A percentile compares a stretch with the other conserved stretches of the same genome.
Evolutionary conservation across 2,329 filamentous ascomycete genomes (phyloP).

Genomic region (Colletotrichum musae): DNA sequence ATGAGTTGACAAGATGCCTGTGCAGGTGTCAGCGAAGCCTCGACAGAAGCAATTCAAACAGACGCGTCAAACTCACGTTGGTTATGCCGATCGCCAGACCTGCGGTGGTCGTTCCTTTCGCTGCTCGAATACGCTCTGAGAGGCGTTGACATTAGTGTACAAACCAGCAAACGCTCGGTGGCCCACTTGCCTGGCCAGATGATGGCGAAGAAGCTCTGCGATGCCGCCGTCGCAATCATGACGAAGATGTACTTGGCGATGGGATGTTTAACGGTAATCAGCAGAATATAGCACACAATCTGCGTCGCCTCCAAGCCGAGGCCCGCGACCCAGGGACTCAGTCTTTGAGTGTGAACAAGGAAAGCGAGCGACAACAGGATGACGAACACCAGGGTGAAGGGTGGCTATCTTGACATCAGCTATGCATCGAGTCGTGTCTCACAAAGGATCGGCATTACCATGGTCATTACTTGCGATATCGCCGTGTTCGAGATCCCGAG

Average conservation of each 20-base stretch:
- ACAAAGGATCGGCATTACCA: conserved; percentile 25
- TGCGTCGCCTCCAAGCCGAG: conserved; percentile 50
- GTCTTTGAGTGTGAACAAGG: conserved; percentile 42
- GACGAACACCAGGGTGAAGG: conserved; percentile 45
- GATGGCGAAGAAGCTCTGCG: conserved; percentile 55
- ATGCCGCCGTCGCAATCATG: conserved; percentile 56
- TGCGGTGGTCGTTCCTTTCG: conserved; percentile 55
- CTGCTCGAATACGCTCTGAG: conserved; percentile 54
- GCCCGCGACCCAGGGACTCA: conserved; percentile 46
- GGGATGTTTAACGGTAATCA: conserved; percentile 53
- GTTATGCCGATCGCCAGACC: conserved; percentile 55
- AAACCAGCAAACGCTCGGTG: no score
- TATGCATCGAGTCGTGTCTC: not conserved
- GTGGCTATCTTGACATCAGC: conserved; percentile 28
- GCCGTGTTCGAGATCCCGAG: conserved; percentile 47
- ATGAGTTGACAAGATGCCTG: conserved; percentile 50
- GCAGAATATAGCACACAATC: conserved; percentile 55
- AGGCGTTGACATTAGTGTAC: not conserved
- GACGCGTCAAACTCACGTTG: conserved; percentile 44
- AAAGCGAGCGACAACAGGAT: conserved; percentile 45
- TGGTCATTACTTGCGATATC: conserved; percentile 48
- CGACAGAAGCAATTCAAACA: not conserved
- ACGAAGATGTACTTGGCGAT: conserved; percentile 55
- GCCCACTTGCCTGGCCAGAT: conserved; percentile 51
- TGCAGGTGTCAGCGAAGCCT: not conserved